Conservation (phyloP, 1,139 yeast genomes). For the Blastobotrys elegans region DNA sequence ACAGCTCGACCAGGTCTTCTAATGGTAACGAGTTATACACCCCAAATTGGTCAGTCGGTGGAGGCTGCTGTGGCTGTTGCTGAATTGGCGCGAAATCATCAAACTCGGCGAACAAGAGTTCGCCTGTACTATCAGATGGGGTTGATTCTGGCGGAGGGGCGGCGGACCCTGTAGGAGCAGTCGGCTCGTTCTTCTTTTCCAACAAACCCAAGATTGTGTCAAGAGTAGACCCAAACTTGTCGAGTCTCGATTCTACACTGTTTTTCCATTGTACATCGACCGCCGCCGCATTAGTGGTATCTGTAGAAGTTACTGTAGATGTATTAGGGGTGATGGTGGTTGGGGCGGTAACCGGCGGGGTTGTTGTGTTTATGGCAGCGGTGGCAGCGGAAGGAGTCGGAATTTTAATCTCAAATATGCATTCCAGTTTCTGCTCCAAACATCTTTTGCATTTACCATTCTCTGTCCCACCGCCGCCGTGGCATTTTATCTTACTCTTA, state of each 20-base stretch:
- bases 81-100: no score
- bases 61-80: neutral
- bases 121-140: neutral
- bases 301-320: neutral
- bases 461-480: constrained; percentile 38
- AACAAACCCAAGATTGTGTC: constrained; percentile 34
- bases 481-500: constrained; percentile 59
- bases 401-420: constrained; percentile 54
- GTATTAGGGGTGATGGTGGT: neutral
- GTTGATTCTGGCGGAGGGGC: neutral
- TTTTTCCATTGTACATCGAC: constrained; percentile 38
- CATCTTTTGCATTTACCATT: constrained; percentile 55
- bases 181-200: neutral
- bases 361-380: neutral
- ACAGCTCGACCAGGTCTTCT: neutral
- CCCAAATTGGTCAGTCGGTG: neutral
- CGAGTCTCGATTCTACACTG: constrained; percentile 44
- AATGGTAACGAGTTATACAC: neutral
- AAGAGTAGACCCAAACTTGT: constrained; percentile 44
- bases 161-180: neutral
- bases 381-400: constrained; percentile 39
- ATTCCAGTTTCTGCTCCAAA: constrained; percentile 46
- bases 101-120: neutral
- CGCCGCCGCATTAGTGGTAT: constrained; percentile 15
- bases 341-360: no score